A percentile compares a stretch with the other conserved stretches of the same genome.
These are phyloP conservation scores for Gossypium schwendimanii DNA, from an alignment of 441 rosid genomes.

Conservation along the genomic window DNA sequence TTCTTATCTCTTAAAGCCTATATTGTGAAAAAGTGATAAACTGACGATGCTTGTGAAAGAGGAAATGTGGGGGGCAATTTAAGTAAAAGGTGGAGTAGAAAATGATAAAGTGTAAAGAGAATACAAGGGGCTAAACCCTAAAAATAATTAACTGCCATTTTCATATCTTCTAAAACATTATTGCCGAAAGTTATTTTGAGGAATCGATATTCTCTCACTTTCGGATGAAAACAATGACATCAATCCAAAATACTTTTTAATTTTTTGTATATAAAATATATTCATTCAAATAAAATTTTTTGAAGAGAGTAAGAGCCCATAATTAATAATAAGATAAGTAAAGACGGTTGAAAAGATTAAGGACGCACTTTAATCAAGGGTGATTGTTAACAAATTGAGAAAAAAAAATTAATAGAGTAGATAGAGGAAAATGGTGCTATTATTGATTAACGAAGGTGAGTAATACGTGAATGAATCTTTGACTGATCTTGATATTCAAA, in stretches of 20 bases:
- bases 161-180: neutral
- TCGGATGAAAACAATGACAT: neutral
- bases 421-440: too few species aligned
- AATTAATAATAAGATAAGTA: too few species aligned
- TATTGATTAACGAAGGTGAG: too few species aligned
- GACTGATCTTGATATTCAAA: too few species aligned
- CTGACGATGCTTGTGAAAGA: neutral
- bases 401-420: too few species aligned
- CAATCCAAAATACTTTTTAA: neutral
- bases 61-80: neutral
- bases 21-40: neutral
- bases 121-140: neutral
- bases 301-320: too few species aligned
- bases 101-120: neutral
- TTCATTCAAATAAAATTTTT: too few species aligned
- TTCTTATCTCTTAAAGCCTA: neutral
- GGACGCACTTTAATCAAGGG: too few species aligned
- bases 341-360: too few species aligned
- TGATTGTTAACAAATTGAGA: too few species aligned
- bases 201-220: neutral
- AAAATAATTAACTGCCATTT: neutral
- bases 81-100: constrained; percentile 5
- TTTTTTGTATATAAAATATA: too few species aligned
- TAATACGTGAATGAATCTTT: too few species aligned
- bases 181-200: constrained; percentile 2